Base-by-base conservation (phyloP, 768 basidiomycete genomes). In the Collybia mongolica region DNA sequence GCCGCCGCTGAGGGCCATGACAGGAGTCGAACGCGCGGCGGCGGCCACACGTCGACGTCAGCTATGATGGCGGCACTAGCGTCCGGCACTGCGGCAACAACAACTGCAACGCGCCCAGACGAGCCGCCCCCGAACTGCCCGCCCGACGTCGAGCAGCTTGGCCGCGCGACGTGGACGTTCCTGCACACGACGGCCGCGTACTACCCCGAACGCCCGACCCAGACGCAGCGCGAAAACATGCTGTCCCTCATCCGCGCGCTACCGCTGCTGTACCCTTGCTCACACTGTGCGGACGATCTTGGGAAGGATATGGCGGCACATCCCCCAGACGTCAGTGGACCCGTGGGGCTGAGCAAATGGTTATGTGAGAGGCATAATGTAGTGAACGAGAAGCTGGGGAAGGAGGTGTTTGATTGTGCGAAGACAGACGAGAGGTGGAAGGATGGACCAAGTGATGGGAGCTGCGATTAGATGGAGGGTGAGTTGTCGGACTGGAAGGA, bases 121-220 rank as follows among this genome's bases (percentile, higher is more conserved):
- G 66, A 65, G 15, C 82, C 77, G 18, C 80, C 81, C 1, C 70
- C 73, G 4, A 75, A 89, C 49, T 98, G 96, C 63, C 96, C 96
- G 11, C 86, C 94, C 0, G 95, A 98, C 67, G 86, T 86, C 39
- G 92, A 94, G 62, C 77, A 83, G 51, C 85, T 98, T 43, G 96
- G 96, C 2, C 83, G 84, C 43, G 88, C 95, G 39, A 96, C 96
- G 1, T 98, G 96, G 96, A 88, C 93, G 14, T 98, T 98, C 79
- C 76, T 98, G 26, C 96, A 98, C 62, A 86, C 93, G 7, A 88
- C 96, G 5, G 95, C 94, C 0, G 93, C 96, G 18, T 97, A 98
- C 69, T 98, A 94, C 70, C 94, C 96, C 22, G 82, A 86, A n/a
- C 69, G 72, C 14, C 92, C 96, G 0, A 82, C 86, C 0, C 75